Conservation (phyloP, 805 yeast genomes). For the Metschnikowia koreensis region DNA sequence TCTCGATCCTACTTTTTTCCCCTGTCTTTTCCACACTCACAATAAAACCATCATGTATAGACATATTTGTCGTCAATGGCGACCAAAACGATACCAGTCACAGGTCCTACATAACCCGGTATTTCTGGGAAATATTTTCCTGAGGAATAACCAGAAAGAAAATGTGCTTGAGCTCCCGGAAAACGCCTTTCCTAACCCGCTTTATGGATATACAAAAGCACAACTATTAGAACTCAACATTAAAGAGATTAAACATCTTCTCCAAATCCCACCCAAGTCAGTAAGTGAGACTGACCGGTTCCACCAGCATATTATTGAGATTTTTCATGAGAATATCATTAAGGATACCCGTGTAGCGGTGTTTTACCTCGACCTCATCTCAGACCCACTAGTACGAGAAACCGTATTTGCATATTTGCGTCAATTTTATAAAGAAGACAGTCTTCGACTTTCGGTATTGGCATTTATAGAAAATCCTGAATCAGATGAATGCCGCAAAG, state of each 20-base stretch:
- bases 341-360: constrained; percentile 25
- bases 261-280: constrained; percentile 23
- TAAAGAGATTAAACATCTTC: constrained; percentile 27
- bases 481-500: constrained; percentile 15
- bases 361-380: constrained; percentile 20
- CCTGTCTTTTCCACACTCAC: neutral
- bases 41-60: neutral
- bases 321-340: constrained; percentile 30
- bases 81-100: neutral
- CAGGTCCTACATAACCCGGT: neutral
- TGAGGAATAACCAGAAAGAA: constrained; percentile 1
- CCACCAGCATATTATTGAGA: constrained; percentile 28
- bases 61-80: neutral
- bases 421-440: constrained; percentile 19
- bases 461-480: constrained; percentile 27
- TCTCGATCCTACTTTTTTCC: no score
- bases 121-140: constrained; percentile 2
- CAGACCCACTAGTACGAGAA: constrained; percentile 19
- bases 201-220: constrained; percentile 26
- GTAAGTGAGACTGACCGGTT: constrained; percentile 28
- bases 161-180: constrained; percentile 15
- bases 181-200: constrained; percentile 35
- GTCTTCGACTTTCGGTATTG: constrained; percentile 26
- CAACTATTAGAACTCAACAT: constrained; percentile 25
- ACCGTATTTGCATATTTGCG: constrained; percentile 19